phyloP scores from a whole-genome alignment of 345 rosid species.

The Murraya paniculata region DNA sequence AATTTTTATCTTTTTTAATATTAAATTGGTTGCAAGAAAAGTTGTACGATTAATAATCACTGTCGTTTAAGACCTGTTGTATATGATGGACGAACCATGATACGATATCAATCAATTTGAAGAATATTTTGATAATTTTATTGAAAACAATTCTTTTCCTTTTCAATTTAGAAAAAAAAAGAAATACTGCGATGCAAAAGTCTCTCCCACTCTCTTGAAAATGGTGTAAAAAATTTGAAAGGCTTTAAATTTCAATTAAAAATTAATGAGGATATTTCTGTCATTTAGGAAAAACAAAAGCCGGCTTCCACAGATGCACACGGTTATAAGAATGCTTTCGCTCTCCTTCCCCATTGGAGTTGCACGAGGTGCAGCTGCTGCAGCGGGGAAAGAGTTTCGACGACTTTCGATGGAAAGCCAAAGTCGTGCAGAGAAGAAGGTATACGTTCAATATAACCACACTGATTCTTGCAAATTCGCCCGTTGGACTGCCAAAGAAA shows the following conservation, averaged over 20 bases:
- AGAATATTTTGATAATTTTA: no score
- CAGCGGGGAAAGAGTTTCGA: background rate
- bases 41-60: no score
- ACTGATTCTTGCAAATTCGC: slow-evolving; percentile 60
- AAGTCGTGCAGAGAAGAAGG: background rate
- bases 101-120: no score
- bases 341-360: background rate
- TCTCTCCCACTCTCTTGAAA: no score
- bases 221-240: no score
- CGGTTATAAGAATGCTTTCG: background rate
- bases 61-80: no score
- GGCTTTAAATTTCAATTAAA: background rate
- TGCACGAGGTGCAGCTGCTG: background rate
- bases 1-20: no score
- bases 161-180: no score
- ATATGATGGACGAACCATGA: no score
- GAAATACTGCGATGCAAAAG: no score
- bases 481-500: slow-evolving; percentile 85
- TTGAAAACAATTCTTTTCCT: no score
- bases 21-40: no score
- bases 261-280: background rate
- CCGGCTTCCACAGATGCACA: background rate
- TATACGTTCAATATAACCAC: slow-evolving; percentile 62
- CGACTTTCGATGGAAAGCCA: background rate
- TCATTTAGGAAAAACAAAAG: background rate